Evolutionary conservation across 2,329 filamentous ascomycete genomes (phyloP).

Genomic region (Sarocladiaceae sp.): DNA sequence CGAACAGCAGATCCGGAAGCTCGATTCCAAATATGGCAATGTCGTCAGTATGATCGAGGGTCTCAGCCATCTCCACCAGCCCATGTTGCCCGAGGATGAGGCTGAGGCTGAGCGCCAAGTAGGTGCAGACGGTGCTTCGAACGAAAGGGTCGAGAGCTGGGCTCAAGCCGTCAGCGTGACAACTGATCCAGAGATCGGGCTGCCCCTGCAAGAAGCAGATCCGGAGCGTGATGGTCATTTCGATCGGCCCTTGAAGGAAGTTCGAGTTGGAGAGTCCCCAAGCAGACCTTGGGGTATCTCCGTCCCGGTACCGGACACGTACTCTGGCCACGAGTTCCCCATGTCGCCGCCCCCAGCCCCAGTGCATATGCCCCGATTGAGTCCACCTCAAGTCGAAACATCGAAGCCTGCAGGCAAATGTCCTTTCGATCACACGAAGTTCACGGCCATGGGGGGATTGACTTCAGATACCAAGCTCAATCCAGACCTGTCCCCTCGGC

Average conservation of each 20-base stretch:
- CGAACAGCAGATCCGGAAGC: constrained; percentile 76
- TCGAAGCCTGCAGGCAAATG: constrained; percentile 43
- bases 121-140: constrained; percentile 49
- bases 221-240: constrained; percentile 69
- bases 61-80: constrained; percentile 80
- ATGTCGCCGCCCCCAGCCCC: constrained; percentile 56
- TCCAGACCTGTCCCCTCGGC: constrained; percentile 11
- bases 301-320: constrained; percentile 51
- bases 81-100: constrained; percentile 65
- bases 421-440: constrained; percentile 52
- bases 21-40: constrained; percentile 92
- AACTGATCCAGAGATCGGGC: constrained; percentile 27
- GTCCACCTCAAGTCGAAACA: constrained; percentile 19
- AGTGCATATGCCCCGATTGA: constrained; percentile 43
- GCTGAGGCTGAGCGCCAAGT: constrained; percentile 40
- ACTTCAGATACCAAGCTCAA: constrained; percentile 14
- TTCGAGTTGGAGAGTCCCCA: constrained; percentile 90
- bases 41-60: constrained; percentile 93
- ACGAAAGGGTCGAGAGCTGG: constrained; percentile 80
- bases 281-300: constrained; percentile 91
- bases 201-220: constrained; percentile 32
- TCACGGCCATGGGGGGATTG: constrained; percentile 29
- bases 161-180: constrained; percentile 68
- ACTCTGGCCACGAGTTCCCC: constrained; percentile 34
- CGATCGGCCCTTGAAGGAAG: constrained; percentile 79